Conservation (phyloP, 2,329 filamentous ascomycete genomes). For the Diaporthe longicolla region DNA sequence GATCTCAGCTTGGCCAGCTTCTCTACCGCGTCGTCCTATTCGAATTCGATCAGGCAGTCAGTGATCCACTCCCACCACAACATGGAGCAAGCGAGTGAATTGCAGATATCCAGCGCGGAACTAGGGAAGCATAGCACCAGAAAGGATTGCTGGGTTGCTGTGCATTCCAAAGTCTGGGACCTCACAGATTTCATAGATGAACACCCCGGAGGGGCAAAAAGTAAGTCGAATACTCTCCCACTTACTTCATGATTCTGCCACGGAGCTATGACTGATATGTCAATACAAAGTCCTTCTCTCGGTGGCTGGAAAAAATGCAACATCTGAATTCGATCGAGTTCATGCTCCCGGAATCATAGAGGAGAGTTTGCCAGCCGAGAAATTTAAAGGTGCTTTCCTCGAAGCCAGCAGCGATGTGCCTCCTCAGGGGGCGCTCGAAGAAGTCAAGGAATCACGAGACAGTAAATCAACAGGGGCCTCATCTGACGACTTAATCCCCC, state of each 20-base stretch:
- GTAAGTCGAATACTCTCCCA: conserved; percentile 35
- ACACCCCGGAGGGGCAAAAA: conserved; percentile 56
- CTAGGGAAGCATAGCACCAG: conserved; percentile 63
- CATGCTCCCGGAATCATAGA: conserved; percentile 51
- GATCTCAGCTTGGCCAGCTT: neutral
- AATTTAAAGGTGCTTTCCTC: conserved; percentile 9
- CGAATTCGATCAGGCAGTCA: neutral
- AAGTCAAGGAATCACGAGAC: neutral
- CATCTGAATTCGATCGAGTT: conserved; percentile 66
- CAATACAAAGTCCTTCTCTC: neutral
- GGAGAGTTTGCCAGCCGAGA: conserved; percentile 15
- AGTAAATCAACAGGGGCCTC: neutral
- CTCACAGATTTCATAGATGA: conserved; percentile 73
- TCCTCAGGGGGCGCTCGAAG: conserved; percentile 48
- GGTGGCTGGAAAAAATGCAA: conserved; percentile 9
- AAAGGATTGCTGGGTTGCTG: conserved; percentile 75
- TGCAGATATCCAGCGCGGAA: conserved; percentile 47
- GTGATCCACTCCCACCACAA: conserved; percentile 14
- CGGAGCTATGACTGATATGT: conserved; percentile 12
- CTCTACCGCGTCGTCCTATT: neutral
- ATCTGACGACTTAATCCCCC: neutral
- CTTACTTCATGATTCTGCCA: no score
- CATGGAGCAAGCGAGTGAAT: neutral
- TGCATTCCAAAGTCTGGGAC: conserved; percentile 78
- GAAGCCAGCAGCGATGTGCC: conserved; percentile 35